These are phyloP conservation scores for Boletellus dicymbophilus DNA, from an alignment of 1,284 basidiomycete species.

Conservation along the genomic window DNA sequence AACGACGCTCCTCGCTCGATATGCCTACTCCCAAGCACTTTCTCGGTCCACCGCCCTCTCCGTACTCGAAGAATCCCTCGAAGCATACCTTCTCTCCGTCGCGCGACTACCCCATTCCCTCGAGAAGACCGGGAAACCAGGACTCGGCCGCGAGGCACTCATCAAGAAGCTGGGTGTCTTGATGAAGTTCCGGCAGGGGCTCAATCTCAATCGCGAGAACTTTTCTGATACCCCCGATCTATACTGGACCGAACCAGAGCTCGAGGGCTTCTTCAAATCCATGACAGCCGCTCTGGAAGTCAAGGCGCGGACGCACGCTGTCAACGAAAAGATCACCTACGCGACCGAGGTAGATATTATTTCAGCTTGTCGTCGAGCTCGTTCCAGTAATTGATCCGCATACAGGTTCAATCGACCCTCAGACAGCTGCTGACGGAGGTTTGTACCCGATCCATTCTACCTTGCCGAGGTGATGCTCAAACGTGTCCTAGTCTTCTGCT, in stretches of 20 bases:
- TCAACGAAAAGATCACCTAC: slow-evolving; percentile 94
- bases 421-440: slow-evolving; percentile 81
- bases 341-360: slow-evolving; percentile 68
- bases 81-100: slow-evolving; percentile 80
- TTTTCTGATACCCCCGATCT: slow-evolving; percentile 89
- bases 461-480: neutral
- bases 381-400: too few relatives aligned
- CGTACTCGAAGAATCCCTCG: slow-evolving; percentile 79
- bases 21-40: slow-evolving; percentile 88
- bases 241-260: slow-evolving; percentile 89
- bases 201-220: slow-evolving; percentile 87
- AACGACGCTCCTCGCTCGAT: slow-evolving; percentile 78
- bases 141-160: slow-evolving; percentile 73
- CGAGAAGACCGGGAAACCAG: slow-evolving; percentile 78
- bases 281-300: slow-evolving; percentile 84
- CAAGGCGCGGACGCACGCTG: slow-evolving; percentile 71
- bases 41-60: slow-evolving; percentile 86
- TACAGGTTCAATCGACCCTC: slow-evolving; percentile 68
- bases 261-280: slow-evolving; percentile 88
- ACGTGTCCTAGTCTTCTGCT: slow-evolving; percentile 63
- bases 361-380: slow-evolving; percentile 3
- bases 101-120: slow-evolving; percentile 75
- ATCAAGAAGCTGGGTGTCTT: slow-evolving; percentile 89
- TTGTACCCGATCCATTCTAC: slow-evolving; percentile 9
- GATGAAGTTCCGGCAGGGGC: slow-evolving; percentile 85